These are phyloP conservation scores for Gyrodon lividus DNA, from an alignment of 768 basidiomycete genomes.

Conservation along the genomic window DNA sequence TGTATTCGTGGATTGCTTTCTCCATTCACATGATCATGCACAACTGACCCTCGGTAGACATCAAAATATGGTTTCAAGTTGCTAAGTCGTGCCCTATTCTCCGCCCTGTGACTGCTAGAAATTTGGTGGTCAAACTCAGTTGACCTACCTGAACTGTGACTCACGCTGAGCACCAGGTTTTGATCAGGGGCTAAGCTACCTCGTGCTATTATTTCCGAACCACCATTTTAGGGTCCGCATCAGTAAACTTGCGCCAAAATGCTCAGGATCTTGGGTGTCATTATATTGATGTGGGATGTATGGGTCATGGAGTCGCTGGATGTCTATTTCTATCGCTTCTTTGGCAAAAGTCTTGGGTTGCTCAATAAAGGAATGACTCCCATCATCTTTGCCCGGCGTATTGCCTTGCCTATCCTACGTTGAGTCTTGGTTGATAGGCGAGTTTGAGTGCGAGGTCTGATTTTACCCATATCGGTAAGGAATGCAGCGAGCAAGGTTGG, in stretches of 20 bases:
- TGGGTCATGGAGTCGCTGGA: neutral
- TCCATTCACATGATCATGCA: slow-evolving; percentile 5
- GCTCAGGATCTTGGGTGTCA: neutral
- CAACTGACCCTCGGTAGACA: neutral
- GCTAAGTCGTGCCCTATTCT: neutral
- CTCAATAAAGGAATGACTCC: slow-evolving; percentile 67
- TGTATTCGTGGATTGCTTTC: slow-evolving; percentile 8
- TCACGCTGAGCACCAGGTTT: too few species aligned
- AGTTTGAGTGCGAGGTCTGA: slow-evolving; percentile 66
- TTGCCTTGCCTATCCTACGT: slow-evolving; percentile 76
- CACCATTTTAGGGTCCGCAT: neutral
- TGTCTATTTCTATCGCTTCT: slow-evolving; percentile 10
- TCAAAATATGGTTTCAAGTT: neutral
- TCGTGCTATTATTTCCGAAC: too few species aligned
- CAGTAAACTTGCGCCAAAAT: neutral
- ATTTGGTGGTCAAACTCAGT: neutral
- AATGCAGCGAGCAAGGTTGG: slow-evolving; percentile 53
- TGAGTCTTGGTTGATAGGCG: slow-evolving; percentile 77
- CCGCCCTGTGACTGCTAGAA: neutral
- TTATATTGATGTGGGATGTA: neutral
- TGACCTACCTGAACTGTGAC: too few species aligned
- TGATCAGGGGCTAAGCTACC: too few species aligned
- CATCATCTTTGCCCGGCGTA: slow-evolving; percentile 89
- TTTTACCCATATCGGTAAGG: slow-evolving; percentile 79
- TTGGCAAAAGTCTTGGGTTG: slow-evolving; percentile 27